Evolutionary conservation across 2,329 filamentous ascomycete species (phyloP).

Genomic region (Tolypocladium ophioglossoides): DNA sequence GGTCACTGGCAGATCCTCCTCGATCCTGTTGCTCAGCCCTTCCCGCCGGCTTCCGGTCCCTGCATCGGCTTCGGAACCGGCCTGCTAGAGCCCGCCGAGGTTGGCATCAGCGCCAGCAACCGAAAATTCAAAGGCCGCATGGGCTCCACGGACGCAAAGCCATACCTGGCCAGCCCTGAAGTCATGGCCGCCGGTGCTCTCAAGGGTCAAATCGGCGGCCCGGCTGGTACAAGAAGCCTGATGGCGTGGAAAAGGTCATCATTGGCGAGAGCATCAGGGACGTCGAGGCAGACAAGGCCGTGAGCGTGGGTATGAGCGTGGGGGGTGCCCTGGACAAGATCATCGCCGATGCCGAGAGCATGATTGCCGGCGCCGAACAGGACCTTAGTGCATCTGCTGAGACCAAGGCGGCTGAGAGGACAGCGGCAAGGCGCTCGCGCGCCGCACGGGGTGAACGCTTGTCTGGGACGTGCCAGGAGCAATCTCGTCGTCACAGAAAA

Average conservation of each 20-base stretch:
- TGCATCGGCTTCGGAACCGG: constrained; percentile 79
- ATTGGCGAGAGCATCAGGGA: constrained; percentile 64
- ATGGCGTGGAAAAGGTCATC: constrained; percentile 54
- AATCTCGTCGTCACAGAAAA: constrained; percentile 63
- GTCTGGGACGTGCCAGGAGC: constrained; percentile 69
- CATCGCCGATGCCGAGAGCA: constrained; percentile 54
- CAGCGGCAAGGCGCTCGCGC: constrained; percentile 46
- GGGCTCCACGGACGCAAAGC: constrained; percentile 55
- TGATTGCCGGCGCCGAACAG: constrained; percentile 45
- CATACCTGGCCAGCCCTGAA: constrained; percentile 82
- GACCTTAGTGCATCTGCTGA: constrained; percentile 16
- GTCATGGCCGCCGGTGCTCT: constrained; percentile 86
- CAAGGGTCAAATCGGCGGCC: constrained; percentile 59
- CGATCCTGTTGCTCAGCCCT: constrained; percentile 11
- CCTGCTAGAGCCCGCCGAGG: constrained; percentile 73
- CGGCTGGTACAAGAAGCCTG: constrained; percentile 65
- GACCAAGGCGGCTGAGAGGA: neutral
- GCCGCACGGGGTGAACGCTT: constrained; percentile 74
- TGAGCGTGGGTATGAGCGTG: no score
- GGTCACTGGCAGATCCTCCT: constrained; percentile 72
- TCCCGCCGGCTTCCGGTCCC: constrained; percentile 68
- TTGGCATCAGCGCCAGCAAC: constrained; percentile 75
- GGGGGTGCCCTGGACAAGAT: constrained; percentile 64
- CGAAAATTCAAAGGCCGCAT: constrained; percentile 89
- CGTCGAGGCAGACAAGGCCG: constrained; percentile 50